Percentiles rank a stretch among this genome's conserved stretches.
phyloP scores from a whole-genome alignment of 1,284 basidiomycete species.

The Tremellales sp. region DNA sequence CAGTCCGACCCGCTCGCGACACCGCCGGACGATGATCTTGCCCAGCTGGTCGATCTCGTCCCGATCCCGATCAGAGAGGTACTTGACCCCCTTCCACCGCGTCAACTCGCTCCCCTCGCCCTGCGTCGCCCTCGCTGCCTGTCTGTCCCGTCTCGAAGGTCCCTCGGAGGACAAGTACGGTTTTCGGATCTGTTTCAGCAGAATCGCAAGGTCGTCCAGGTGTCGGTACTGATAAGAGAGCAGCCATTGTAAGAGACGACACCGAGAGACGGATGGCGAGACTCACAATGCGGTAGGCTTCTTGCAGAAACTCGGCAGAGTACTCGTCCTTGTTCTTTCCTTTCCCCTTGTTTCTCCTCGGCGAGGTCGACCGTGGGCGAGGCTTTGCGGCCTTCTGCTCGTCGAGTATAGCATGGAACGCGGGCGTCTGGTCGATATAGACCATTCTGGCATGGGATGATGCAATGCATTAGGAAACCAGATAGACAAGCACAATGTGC shows the following conservation, averaged over 20 bases:
- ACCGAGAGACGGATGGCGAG: neutral
- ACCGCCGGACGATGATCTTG: conserved; percentile 53
- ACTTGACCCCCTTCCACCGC: conserved; percentile 47
- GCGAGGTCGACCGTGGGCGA: conserved; percentile 17
- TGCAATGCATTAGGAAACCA: neutral
- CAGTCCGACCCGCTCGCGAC: conserved; percentile 51
- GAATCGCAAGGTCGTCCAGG: conserved; percentile 32
- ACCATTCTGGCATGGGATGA: conserved; percentile 8
- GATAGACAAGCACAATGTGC: neutral
- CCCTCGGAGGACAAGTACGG: conserved; percentile 43
- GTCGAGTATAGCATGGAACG: conserved; percentile 11
- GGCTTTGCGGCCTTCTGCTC: conserved; percentile 2
- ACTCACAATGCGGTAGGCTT: conserved; percentile 47
- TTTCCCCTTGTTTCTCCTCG: conserved; percentile 13
- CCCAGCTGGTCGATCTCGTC: conserved; percentile 58
- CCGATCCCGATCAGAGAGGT: conserved; percentile 53
- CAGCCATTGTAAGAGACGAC: neutral
- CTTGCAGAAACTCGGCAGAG: conserved; percentile 42
- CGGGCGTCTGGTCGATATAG: conserved; percentile 24
- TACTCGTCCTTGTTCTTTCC: conserved; percentile 18
- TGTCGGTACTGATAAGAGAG: conserved; percentile 35
- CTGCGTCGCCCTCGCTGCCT: conserved; percentile 8
- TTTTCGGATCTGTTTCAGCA: conserved; percentile 40
- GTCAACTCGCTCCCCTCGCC: conserved; percentile 23
- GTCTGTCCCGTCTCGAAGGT: conserved; percentile 22